phyloP scores from a whole-genome alignment of 441 rosid species.

The Syzygium syzygioides region DNA sequence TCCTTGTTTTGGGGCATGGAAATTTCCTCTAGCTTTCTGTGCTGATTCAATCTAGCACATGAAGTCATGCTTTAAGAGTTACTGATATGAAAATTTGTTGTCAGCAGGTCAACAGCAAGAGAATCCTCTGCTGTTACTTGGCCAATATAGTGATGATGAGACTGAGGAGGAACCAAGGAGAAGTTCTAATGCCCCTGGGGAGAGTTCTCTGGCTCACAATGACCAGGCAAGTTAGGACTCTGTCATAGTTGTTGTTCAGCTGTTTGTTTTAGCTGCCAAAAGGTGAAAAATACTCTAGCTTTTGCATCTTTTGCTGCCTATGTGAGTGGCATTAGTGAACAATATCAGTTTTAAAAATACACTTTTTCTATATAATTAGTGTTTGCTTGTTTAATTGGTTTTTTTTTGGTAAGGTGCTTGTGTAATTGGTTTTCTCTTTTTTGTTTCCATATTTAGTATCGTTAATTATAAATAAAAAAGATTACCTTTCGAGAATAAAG shows the following conservation, averaged over 20 bases:
- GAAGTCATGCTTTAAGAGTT: constrained; percentile 10
- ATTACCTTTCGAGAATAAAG: not conserved
- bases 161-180: constrained; percentile 46
- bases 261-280: not conserved
- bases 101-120: constrained; percentile 68
- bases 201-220: constrained; percentile 25
- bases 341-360: not conserved
- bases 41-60: not conserved
- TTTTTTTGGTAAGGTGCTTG: not conserved
- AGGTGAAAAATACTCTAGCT: not conserved
- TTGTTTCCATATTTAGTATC: not conserved
- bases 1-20: not conserved
- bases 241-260: constrained; percentile 1
- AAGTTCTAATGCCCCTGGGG: constrained; percentile 20
- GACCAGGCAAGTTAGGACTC: constrained; percentile 47
- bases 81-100: constrained; percentile 31
- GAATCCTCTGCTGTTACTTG: constrained; percentile 85
- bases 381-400: not conserved
- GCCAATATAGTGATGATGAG: constrained; percentile 93
- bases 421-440: not conserved
- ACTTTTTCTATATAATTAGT: not conserved
- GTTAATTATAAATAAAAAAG: not conserved
- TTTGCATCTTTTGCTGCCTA: not conserved
- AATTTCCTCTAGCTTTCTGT: not conserved
- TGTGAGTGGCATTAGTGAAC: not conserved